Conservation (phyloP, 192 early-diverging fungal genomes). For the Entomortierella beljakovae region DNA sequence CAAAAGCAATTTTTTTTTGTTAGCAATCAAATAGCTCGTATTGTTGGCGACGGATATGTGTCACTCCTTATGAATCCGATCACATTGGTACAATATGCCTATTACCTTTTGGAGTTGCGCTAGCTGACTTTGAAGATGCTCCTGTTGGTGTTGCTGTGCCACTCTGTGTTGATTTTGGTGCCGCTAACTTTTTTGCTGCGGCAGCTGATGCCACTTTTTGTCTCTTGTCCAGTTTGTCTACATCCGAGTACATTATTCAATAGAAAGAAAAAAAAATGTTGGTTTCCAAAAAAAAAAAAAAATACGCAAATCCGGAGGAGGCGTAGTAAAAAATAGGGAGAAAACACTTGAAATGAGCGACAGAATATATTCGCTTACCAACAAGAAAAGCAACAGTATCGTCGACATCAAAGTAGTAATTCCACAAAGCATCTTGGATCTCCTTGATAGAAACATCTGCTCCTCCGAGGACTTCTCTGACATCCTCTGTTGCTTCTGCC, state of each 20-base stretch:
- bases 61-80: too few relatives aligned
- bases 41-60: too few relatives aligned
- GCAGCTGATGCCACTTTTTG: slow-evolving; percentile 30
- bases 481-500: slow-evolving; percentile 65
- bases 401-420: slow-evolving; percentile 78
- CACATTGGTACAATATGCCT: background rate
- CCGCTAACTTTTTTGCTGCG: slow-evolving; percentile 24
- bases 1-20: background rate
- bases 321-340: background rate
- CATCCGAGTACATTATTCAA: background rate
- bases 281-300: background rate
- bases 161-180: slow-evolving; percentile 23
- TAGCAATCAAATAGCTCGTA: background rate
- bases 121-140: slow-evolving; percentile 10
- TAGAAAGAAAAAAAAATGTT: background rate
- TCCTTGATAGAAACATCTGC: slow-evolving; percentile 68
- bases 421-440: slow-evolving; percentile 78
- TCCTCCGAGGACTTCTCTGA: slow-evolving; percentile 70
- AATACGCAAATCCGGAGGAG: background rate
- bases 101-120: slow-evolving; percentile 24
- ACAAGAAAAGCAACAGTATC: slow-evolving; percentile 73
- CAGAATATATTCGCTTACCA: slow-evolving; percentile 62
- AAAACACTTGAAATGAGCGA: slow-evolving; percentile 55
- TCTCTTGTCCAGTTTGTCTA: slow-evolving; percentile 40
- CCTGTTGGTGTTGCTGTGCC: slow-evolving; percentile 36